phyloP scores from a whole-genome alignment of 228 moss, liverwort and hornwort species.

The Sphagnum fallax region DNA sequence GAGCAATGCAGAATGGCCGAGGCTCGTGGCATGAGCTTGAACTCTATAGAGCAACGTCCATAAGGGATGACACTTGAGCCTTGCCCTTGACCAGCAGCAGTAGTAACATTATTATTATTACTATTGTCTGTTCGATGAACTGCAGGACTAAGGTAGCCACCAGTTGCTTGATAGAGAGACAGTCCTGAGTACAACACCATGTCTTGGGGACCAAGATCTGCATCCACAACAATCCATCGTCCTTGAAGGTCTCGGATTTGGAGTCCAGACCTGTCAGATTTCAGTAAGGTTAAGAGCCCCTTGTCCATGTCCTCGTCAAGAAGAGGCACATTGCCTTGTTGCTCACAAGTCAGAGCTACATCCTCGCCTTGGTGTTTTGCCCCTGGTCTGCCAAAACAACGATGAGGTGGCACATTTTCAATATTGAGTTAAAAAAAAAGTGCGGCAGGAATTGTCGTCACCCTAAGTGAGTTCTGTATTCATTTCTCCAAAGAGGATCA shows the following conservation, averaged over 20 bases:
- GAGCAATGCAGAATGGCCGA: conserved; percentile 87
- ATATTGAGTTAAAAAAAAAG: too few relatives aligned
- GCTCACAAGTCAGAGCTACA: conserved; percentile 55
- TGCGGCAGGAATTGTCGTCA: too few relatives aligned
- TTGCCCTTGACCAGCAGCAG: conserved; percentile 40
- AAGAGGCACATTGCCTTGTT: conserved; percentile 60
- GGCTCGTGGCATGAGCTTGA: conserved; percentile 90
- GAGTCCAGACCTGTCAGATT: conserved; percentile 89
- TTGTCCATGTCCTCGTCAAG: conserved; percentile 92
- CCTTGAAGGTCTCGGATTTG: conserved; percentile 81
- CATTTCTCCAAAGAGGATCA: too few relatives aligned
- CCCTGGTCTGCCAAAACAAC: conserved; percentile 56
- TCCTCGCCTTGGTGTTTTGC: conserved; percentile 55
- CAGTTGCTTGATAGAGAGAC: conserved; percentile 81
- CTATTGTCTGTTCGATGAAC: conserved; percentile 72
- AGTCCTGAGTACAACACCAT: conserved; percentile 81
- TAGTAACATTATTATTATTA: conserved; percentile 19
- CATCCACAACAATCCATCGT: conserved; percentile 86
- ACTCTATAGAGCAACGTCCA: conserved; percentile 83
- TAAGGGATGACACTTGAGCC: conserved; percentile 18
- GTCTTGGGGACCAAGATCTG: conserved; percentile 78
- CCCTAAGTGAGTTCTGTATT: too few relatives aligned
- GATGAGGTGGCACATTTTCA: not conserved
- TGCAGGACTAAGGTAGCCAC: conserved; percentile 76
- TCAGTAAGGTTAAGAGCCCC: conserved; percentile 78